Base-by-base conservation (phyloP, 139 green algal genomes). In the Closterium sp. region DNA sequence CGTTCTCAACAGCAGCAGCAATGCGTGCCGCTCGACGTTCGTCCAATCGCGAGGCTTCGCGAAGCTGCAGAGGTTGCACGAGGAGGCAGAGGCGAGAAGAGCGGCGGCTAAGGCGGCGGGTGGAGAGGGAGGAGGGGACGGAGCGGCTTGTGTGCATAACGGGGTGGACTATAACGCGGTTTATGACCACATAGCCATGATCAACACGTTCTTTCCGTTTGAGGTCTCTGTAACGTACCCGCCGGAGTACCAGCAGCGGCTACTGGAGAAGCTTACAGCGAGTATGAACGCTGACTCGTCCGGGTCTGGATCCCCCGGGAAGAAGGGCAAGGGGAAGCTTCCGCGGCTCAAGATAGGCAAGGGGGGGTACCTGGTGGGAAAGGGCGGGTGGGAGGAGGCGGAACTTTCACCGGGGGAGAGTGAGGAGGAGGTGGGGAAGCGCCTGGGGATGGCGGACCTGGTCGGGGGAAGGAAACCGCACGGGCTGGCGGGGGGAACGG, bases 31-130 rank as follows among this genome's bases (percentile, higher is more conserved):
- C 21, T 32, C 85, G 9, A 24, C 85, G 27, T 87, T 87, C 28
- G 85, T 87, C 19, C 28, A 30, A 29, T 87, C 85, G 85, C 21
- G 85, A 21, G 85, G 85, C 21, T 87, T 87, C 28, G 85, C 28
- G 85, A 87, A 87, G n/a, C 85, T 87, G 85, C 85, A 87, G 85
- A 22, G 85, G 85, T 31, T 87, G 85, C 85, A 87, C 28, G 85
- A 87, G 28, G 85, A 87, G 28, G 85, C 28, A 29, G 85, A 87
- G 85, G 22, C 10, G 28, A 87, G 28, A 11, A 87, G 28, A 31
- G 85, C 28, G 10, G 85, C 28, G 85, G 85, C 13, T 5, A 87
- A 30, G 27, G 85, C 24, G 85, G 85, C n/a, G 27, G 22, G 79
- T 86, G 79, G 28, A 29, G 85, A 87, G 21, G 85, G 10, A 28